A percentile compares a stretch with the other conserved stretches of the same genome.
Evolutionary conservation across 768 basidiomycete genomes (phyloP).

Genomic region (Kwoniella sp.): DNA sequence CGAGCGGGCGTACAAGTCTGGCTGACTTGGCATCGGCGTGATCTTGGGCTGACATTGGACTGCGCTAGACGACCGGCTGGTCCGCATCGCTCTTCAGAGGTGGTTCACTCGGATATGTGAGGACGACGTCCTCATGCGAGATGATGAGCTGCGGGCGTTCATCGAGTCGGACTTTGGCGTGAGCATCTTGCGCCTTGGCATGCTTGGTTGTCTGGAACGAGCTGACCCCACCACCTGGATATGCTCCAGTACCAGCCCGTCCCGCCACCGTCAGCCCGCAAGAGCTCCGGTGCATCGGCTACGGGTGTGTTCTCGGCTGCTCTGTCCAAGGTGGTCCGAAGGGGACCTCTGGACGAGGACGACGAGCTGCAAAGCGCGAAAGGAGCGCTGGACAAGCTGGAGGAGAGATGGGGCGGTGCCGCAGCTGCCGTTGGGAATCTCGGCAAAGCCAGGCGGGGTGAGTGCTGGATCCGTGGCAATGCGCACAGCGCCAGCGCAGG

Average conservation of each 20-base stretch:
- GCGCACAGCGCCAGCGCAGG: no score
- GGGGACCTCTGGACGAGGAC: slow-evolving; percentile 87
- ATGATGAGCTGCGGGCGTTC: slow-evolving; percentile 91
- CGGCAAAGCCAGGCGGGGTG: slow-evolving; percentile 72
- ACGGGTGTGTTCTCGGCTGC: slow-evolving; percentile 35
- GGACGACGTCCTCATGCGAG: slow-evolving; percentile 77
- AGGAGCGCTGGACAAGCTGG: slow-evolving; percentile 85
- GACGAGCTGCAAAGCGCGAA: slow-evolving; percentile 85
- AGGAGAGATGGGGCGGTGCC: slow-evolving; percentile 85
- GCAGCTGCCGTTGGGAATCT: slow-evolving; percentile 87
- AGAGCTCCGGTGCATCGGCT: slow-evolving; percentile 31
- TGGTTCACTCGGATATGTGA: slow-evolving; percentile 93
- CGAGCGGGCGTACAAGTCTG: not conserved
- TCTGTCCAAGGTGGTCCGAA: slow-evolving; percentile 45
- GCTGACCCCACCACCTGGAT: not conserved
- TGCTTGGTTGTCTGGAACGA: not conserved
- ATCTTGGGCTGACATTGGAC: no score
- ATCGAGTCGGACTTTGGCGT: slow-evolving; percentile 94
- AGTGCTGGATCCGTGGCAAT: slow-evolving; percentile 24
- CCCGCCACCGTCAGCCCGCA: slow-evolving; percentile 30
- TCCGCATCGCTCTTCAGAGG: slow-evolving; percentile 87
- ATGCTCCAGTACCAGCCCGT: slow-evolving; percentile 46
- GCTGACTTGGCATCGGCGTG: slow-evolving; percentile 1
- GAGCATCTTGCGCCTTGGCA: no score
- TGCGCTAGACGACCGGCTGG: slow-evolving; percentile 88